Base-by-base conservation (phyloP, 192 early-diverging fungal genomes). In the Irineochytrium annulatum region DNA sequence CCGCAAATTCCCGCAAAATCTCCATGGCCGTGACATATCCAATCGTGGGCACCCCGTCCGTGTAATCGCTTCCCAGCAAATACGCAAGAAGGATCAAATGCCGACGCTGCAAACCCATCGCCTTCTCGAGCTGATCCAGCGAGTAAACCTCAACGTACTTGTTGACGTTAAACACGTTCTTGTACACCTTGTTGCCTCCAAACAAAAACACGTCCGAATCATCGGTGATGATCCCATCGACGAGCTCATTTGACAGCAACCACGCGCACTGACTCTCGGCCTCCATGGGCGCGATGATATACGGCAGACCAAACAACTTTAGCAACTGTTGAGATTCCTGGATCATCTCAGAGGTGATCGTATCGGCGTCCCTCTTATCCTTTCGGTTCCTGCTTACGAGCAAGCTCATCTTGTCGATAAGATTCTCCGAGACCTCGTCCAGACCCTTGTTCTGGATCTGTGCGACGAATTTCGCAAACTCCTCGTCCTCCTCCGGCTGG, bases 141-240 rank as follows among this genome's bases (percentile, higher is more conserved):
- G 77, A 55, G 68, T 95, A 99, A 61, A 84, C 82, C 64, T 98
- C 93, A 0, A 97, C 92, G 67, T 78, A 95, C 63, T 87, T 86
- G 63, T 89, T 82, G 48, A 89, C 83, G 60, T 91, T 86, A 78
- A 99, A 99, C 73, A 99, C 86, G 66, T 99, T 93, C 49, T 89
- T 90, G 67, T 92, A 97, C 1, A 97, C 86, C 1, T 48, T 34
- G 11, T 64, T 71, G 1, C 80, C 73, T 8, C 95, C 94, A 82
- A 99, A 98, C 29, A 99, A 70, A 65, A 97, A 97, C 3, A 94
- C 91, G 65, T 99, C 97, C 16, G 90, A 92, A 57, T 98, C 97
- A 63, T 99, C 97, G 0, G 95, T 97, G 34, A 98, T 79, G 51
- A 97, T 93, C 0, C 94, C 97, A 59, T 99, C 92, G 0, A 96